Conservation (phyloP, 176 grass and related monocot species). For the Areca catechu region DNA sequence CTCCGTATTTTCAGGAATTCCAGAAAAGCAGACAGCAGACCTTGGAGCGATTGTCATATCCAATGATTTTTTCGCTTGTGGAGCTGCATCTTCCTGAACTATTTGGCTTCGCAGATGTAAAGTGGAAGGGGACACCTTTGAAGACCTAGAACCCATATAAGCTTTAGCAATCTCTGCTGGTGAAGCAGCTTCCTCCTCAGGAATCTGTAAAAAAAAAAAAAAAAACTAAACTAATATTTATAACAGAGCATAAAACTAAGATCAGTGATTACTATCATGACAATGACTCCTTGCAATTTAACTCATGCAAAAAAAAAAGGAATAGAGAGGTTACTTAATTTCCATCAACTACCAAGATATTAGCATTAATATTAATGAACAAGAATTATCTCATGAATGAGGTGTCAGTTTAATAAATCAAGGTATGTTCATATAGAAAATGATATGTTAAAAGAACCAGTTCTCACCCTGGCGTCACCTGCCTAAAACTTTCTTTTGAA, state of each 20-base stretch:
- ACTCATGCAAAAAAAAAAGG: too few species aligned
- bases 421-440: too few species aligned
- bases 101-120: slow-evolving; percentile 32
- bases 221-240: background rate
- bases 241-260: slow-evolving; percentile 8
- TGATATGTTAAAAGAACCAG: too few species aligned
- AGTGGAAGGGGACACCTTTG: slow-evolving; percentile 16
- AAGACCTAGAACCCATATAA: slow-evolving; percentile 46
- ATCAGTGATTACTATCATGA: slow-evolving; percentile 10
- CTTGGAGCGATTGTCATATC: slow-evolving; percentile 6
- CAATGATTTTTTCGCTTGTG: slow-evolving; percentile 24
- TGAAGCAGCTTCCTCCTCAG: slow-evolving; percentile 33
- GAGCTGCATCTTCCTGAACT: slow-evolving; percentile 2
- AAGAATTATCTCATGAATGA: too few species aligned
- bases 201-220: slow-evolving; percentile 7
- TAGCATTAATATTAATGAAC: too few species aligned
- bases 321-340: too few species aligned
- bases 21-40: slow-evolving; percentile 26
- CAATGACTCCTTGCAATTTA: slow-evolving; percentile 1
- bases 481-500: too few species aligned
- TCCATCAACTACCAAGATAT: too few species aligned
- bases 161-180: slow-evolving; percentile 53
- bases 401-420: too few species aligned
- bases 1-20: slow-evolving; percentile 6
- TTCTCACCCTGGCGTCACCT: too few species aligned